These are phyloP conservation scores for Escallonia herrerae DNA, from an alignment of 129 eudicot species.

Conservation along the genomic window DNA sequence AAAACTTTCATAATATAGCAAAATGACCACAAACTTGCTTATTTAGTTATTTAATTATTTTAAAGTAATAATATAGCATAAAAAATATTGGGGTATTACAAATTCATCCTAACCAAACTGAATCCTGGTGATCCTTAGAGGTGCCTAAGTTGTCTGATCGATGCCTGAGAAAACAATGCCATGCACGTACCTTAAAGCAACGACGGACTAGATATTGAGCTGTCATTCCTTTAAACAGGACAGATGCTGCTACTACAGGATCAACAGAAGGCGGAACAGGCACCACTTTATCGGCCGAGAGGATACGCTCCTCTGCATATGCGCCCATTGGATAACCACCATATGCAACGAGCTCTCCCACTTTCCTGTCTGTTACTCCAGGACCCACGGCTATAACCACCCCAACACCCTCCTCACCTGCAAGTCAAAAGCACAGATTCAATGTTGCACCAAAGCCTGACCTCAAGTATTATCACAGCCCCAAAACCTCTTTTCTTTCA, in stretches of 20 bases:
- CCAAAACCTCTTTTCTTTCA: background rate
- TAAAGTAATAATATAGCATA: too few relatives aligned
- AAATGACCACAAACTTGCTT: too few relatives aligned
- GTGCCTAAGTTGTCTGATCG: too few relatives aligned
- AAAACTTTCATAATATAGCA: too few relatives aligned
- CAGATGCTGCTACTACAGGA: slow-evolving; percentile 58
- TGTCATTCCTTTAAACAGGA: slow-evolving; percentile 71
- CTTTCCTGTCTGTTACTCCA: slow-evolving; percentile 37
- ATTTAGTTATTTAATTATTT: too few relatives aligned
- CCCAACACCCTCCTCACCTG: slow-evolving; percentile 79
- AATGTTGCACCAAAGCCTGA: too few relatives aligned
- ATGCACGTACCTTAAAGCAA: slow-evolving; percentile 38
- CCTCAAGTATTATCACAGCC: too few relatives aligned
- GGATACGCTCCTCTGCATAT: slow-evolving; percentile 61
- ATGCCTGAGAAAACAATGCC: too few relatives aligned
- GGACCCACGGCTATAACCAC: slow-evolving; percentile 66
- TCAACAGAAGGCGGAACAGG: slow-evolving; percentile 59
- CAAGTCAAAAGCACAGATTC: background rate
- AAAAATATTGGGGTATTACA: too few relatives aligned
- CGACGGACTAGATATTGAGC: slow-evolving; percentile 57
- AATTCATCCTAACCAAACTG: too few relatives aligned
- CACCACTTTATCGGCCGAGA: slow-evolving; percentile 62
- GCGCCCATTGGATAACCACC: slow-evolving; percentile 57
- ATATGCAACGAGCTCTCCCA: slow-evolving; percentile 68
- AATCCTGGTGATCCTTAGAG: too few relatives aligned